Percentiles rank a stretch among this genome's conserved stretches.
These are phyloP conservation scores for Penicillium sp. DNA, from an alignment of 2,329 filamentous ascomycete genomes.

Conservation along the genomic window DNA sequence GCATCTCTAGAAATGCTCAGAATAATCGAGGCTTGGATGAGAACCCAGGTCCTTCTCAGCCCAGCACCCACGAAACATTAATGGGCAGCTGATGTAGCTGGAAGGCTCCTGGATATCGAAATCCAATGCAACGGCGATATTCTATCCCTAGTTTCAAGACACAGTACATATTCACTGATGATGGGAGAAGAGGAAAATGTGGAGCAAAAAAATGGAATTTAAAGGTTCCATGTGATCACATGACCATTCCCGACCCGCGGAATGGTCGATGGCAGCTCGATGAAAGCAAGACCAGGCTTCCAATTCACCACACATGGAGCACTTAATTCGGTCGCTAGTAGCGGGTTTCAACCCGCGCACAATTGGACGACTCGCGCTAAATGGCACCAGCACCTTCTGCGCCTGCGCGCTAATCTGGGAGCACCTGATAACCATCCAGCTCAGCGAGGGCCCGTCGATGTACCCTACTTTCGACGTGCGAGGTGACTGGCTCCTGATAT, in stretches of 20 bases:
- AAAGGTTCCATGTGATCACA: conserved; percentile 10
- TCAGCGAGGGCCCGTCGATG: conserved; percentile 77
- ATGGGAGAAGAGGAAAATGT: neutral
- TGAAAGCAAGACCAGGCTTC: conserved; percentile 2
- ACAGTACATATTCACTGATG: neutral
- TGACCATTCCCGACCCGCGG: conserved; percentile 8
- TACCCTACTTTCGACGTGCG: conserved; percentile 72
- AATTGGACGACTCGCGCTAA: conserved; percentile 29
- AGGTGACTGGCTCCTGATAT: conserved; percentile 68
- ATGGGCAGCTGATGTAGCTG: conserved; percentile 10
- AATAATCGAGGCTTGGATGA: neutral
- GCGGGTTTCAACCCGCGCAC: conserved; percentile 21
- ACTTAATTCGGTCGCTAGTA: conserved; percentile 29
- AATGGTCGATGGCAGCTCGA: conserved; percentile 5
- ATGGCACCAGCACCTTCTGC: conserved; percentile 37
- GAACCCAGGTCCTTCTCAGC: neutral
- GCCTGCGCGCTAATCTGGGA: conserved; percentile 43
- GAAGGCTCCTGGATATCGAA: neutral
- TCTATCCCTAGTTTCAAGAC: neutral
- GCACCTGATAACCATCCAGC: conserved; percentile 61
- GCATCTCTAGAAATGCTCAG: neutral
- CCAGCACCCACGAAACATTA: conserved; percentile 15
- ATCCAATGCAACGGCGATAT: neutral
- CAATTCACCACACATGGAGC: conserved; percentile 25
- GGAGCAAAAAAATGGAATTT: conserved; percentile 15